Evolutionary conservation across 257 asterid species (phyloP).

Genomic region (Gentiana straminea): DNA sequence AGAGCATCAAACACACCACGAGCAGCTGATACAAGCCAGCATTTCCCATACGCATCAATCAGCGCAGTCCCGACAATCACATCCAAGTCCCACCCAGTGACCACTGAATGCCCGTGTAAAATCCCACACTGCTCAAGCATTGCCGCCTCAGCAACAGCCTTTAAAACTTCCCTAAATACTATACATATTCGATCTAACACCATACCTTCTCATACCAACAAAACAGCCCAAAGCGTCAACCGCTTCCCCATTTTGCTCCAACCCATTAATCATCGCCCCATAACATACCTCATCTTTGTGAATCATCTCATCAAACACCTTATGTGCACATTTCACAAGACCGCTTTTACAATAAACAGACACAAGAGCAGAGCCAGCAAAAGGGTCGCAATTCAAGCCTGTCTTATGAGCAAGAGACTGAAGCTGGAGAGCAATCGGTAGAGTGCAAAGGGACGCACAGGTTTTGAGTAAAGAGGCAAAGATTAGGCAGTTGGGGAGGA

Average conservation of each 20-base stretch:
- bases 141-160: constrained; percentile 53
- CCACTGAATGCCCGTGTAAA: constrained; percentile 57
- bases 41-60: constrained; percentile 77
- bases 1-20: constrained; percentile 43
- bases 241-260: constrained; percentile 46
- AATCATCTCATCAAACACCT: constrained; percentile 64
- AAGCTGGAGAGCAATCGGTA: constrained; percentile 41
- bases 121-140: constrained; percentile 67
- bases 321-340: constrained; percentile 25
- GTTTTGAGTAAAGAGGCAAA: constrained; percentile 54
- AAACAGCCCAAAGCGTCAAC: constrained; percentile 42
- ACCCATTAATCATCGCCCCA: constrained; percentile 53
- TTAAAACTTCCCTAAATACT: constrained; percentile 59
- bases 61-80: constrained; percentile 44
- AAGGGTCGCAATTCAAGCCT: constrained; percentile 27
- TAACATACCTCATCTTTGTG: constrained; percentile 56
- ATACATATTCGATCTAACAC: constrained; percentile 29
- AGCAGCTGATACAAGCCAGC: constrained; percentile 59
- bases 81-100: constrained; percentile 35
- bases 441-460: constrained; percentile 28
- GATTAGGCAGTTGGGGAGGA: constrained; percentile 48
- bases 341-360: constrained; percentile 34
- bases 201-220: constrained; percentile 45
- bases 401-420: constrained; percentile 49
- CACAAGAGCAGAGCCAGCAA: constrained; percentile 54